Conservation (phyloP, 768 basidiomycete genomes). For the Suillus subalutaceus region DNA sequence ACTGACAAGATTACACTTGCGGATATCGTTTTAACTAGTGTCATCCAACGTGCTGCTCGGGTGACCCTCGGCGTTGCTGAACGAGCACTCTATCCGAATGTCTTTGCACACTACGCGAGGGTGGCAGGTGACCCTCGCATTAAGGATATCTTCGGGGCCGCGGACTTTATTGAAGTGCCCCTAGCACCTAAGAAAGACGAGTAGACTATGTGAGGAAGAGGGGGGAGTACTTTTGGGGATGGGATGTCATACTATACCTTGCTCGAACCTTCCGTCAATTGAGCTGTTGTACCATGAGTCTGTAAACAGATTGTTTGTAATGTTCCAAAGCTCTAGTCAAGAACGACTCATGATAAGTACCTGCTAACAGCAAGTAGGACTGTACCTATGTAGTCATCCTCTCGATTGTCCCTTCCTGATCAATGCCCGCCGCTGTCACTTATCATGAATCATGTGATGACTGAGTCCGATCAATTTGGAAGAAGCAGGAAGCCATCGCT, state of each 20-base stretch:
- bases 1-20: constrained; percentile 30
- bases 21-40: constrained; percentile 27
- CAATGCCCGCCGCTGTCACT: constrained; percentile 36
- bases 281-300: not conserved
- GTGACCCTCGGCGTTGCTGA: constrained; percentile 31
- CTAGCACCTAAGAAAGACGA: constrained; percentile 15
- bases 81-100: constrained; percentile 27
- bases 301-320: not conserved
- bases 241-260: not conserved
- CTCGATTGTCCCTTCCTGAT: constrained; percentile 51
- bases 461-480: constrained; percentile 47
- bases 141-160: constrained; percentile 24
- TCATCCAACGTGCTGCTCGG: constrained; percentile 25
- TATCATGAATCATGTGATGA: constrained; percentile 48
- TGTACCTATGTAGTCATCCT: constrained; percentile 61
- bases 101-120: constrained; percentile 30
- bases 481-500: constrained; percentile 21
- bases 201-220: not conserved
- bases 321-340: not conserved
- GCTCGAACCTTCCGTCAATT: no score
- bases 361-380: constrained; percentile 73
- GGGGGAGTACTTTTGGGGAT: not conserved
- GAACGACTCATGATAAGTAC: not conserved
- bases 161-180: constrained; percentile 24
- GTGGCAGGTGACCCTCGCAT: constrained; percentile 24